A percentile compares a stretch with the other conserved stretches of the same genome.
These are phyloP conservation scores for Sistotremastrum niveocremeum DNA, from an alignment of 768 basidiomycete genomes.

Conservation along the genomic window DNA sequence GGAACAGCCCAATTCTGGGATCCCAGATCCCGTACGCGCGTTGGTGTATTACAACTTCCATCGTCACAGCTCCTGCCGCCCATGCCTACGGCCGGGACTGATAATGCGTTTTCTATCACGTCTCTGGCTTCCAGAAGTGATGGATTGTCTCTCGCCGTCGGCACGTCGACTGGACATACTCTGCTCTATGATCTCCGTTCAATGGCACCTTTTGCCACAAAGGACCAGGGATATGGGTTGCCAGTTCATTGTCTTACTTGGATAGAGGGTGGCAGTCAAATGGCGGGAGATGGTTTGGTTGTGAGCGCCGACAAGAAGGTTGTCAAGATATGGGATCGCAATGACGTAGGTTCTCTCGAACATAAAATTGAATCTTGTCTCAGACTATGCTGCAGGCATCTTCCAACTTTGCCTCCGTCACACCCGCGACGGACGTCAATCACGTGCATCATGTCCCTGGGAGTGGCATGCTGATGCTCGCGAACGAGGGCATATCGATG, in stretches of 20 bases:
- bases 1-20: constrained; percentile 96
- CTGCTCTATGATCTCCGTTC: constrained; percentile 90
- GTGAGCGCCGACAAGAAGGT: constrained; percentile 94
- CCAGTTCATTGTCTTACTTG: constrained; percentile 76
- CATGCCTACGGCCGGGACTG: constrained; percentile 25
- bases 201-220: constrained; percentile 66
- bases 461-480: constrained; percentile 80
- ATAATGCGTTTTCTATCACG: constrained; percentile 52
- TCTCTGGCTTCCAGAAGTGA: constrained; percentile 76
- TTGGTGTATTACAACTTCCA: constrained; percentile 58
- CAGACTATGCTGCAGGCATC: constrained; percentile 39
- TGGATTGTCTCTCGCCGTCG: constrained; percentile 87
- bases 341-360: constrained; percentile 39
- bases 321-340: constrained; percentile 91
- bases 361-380: not conserved
- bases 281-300: constrained; percentile 80
- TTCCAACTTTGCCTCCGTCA: constrained; percentile 83
- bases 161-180: constrained; percentile 91
- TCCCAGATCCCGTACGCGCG: constrained; percentile 63
- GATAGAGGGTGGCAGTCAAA: constrained; percentile 76
- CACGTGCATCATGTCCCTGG: constrained; percentile 82
- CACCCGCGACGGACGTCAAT: constrained; percentile 80
- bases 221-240: constrained; percentile 95
- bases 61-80: constrained; percentile 26
- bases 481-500: constrained; percentile 97